Base-by-base conservation (phyloP, 371 early-diverging fungal species). In the Mortierella sp. region DNA sequence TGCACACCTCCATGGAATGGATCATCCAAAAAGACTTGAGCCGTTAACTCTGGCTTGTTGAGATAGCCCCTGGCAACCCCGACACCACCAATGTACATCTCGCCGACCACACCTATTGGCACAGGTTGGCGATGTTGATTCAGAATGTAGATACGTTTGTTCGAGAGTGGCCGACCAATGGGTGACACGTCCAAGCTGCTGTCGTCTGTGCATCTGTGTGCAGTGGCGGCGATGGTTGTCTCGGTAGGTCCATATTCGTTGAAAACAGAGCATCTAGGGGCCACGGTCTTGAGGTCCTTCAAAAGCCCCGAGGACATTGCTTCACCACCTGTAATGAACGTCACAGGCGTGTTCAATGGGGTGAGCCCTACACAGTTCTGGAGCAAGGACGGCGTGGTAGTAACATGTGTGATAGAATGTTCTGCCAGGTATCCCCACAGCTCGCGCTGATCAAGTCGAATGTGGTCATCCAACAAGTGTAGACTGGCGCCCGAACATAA, bases 21-120 rank as follows among this genome's bases (percentile, higher is more conserved):
- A 34, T 34, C 34, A 7, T 4, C 7, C 4, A 34, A 10, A 10
- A 34, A 34, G 4, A 34, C 10, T 10, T 34, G 22, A 8, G 21
- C 2, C 2, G 19, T 25, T 4, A 31, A 24, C 14, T 50, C 52
- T n/a, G 41, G 44, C 22, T 28, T 21, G 34, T 53, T 61, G 28
- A 45, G 21, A 21, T 61, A 53, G 10, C 34, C 34, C 34, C 34
- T 34, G 4, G 34, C 34, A 10, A 34, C 34, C 10, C 34, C 34
- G 34, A 34, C 34, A 7, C 34, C 34, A 7, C 34, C 34, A 34
- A 34, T 34, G 34, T 34, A 34, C 34, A 34, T 4, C 55, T 79
- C 79, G 24, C 79, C 79, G 2, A 69, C 43, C 1, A 52, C 63
- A 24, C 72, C 78, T 0, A 60, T 8, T 12, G 73, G 73, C 13